Evolutionary conservation across 768 basidiomycete species (phyloP), one percentile per base, ranked within the genome.

Genomic region (Flagelloscypha sp.): DNA sequence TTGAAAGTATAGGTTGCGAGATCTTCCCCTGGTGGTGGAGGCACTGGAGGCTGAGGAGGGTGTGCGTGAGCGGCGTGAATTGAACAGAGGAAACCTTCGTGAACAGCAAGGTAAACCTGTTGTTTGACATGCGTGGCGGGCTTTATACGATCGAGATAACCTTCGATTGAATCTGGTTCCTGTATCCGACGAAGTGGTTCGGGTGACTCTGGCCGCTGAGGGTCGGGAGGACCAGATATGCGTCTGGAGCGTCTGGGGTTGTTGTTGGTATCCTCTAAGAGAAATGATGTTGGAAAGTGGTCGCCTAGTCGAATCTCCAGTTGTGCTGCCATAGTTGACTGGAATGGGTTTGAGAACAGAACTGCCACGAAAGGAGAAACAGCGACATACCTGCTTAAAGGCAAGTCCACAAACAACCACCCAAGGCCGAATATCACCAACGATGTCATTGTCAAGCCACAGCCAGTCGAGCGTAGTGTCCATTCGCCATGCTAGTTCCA

Each of bases 91-190:
- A 75, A 72, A 5, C 85, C 83, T 35, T 79, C 70, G 48, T 89
- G 84, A 5, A 75, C 74, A 18, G 71, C 59, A 24, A 92, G 64
- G 56, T 90, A 93, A 10, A 82, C 48, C 3, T 65, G 65, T 37
- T 82, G 73, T 35, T 67, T 75, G 19, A 55, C 52, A 41, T 76
- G 72, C 13, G 72, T 63, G 45, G 72, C 76, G 2, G 75, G 68
- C 43, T 65, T 70, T 47, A 86, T 68, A 30, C 79, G 78, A 41
- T 84, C 73, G 27, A 93, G 61, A 57, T 85, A 95, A 2, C 93
- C 93, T 57, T 97, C 93, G 30, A 94, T 63, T 1, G 76, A 72
- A 0, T 80, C 77, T 2, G 93, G 93, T 47, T 93, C 87, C 22
- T 71, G 57, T 12, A 92, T 50, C 24, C 54, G 59, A n/a, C n/a